Conservation (phyloP, 1,284 basidiomycete genomes). For the Malassezia arunalokei region DNA sequence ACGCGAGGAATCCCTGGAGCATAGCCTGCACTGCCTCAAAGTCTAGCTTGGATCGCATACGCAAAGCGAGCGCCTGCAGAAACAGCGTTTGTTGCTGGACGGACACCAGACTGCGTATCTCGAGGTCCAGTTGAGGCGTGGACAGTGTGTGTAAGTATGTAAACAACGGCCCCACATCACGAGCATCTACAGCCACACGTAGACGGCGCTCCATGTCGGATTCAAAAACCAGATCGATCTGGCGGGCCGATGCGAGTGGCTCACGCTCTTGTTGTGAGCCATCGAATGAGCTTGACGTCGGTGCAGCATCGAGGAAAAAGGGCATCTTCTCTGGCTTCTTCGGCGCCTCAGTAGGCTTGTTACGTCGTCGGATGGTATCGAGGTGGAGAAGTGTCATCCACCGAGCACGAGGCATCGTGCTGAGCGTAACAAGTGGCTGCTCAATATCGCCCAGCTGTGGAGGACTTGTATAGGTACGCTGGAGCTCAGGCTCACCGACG, state of each 20-base stretch:
- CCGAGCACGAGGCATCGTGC: constrained; percentile 74
- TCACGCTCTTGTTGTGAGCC: not conserved
- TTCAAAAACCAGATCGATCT: constrained; percentile 16
- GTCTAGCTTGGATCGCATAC: constrained; percentile 68
- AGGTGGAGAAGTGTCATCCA: constrained; percentile 96
- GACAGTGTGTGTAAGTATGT: constrained; percentile 72
- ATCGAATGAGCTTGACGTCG: not conserved
- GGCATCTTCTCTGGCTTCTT: constrained; percentile 90
- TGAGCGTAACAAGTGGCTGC: constrained; percentile 59
- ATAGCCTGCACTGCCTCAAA: constrained; percentile 91
- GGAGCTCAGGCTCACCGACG: constrained; percentile 27
- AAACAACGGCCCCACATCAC: constrained; percentile 55
- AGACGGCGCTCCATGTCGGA: constrained; percentile 29
- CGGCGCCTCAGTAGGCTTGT: constrained; percentile 88
- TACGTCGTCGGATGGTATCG: constrained; percentile 78
- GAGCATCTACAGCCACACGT: constrained; percentile 17
- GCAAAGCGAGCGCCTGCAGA: constrained; percentile 60
- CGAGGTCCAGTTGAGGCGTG: constrained; percentile 78
- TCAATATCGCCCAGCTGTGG: constrained; percentile 48
- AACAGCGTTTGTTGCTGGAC: constrained; percentile 60
- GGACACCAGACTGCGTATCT: constrained; percentile 64
- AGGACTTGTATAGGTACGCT: constrained; percentile 28
- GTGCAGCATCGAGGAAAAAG: constrained; percentile 61
- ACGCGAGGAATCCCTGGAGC: constrained; percentile 66
- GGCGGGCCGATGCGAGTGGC: not conserved